Evolutionary conservation across 441 rosid species (phyloP).

Genomic region (Adansonia madagascariensis): DNA sequence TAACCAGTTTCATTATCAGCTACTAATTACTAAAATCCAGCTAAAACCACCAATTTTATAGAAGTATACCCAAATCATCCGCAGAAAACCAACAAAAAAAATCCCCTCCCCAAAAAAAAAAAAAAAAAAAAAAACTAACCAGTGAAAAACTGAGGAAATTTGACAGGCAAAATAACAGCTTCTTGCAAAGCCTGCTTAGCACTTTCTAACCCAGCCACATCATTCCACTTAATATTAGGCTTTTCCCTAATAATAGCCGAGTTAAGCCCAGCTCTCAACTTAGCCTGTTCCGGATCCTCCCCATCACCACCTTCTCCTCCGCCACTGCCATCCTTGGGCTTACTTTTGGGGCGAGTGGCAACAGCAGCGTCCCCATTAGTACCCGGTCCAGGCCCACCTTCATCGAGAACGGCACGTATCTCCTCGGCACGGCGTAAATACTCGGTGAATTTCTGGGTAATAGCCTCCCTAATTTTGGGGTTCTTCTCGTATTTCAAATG

Average conservation of each 20-base stretch:
- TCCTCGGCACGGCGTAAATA: constrained; percentile 97
- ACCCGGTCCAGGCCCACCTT: constrained; percentile 84
- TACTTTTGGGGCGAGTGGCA: constrained; percentile 78
- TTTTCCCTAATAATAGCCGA: constrained; percentile 87
- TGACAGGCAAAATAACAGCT: constrained; percentile 91
- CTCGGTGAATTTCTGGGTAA: constrained; percentile 91
- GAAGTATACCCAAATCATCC: neutral
- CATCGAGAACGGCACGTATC: constrained; percentile 94
- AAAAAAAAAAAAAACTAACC: constrained; percentile 42
- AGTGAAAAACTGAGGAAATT: constrained; percentile 88
- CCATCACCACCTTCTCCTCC: constrained; percentile 74
- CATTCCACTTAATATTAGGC: constrained; percentile 75
- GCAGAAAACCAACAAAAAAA: neutral
- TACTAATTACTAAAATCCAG: neutral
- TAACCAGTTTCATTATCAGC: neutral
- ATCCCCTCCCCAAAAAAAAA: neutral
- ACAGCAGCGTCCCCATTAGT: constrained; percentile 90
- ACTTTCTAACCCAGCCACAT: constrained; percentile 81
- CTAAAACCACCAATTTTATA: constrained; percentile 11
- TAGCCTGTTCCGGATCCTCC: constrained; percentile 79
- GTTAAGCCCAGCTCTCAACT: constrained; percentile 77
- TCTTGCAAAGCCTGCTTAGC: constrained; percentile 89
- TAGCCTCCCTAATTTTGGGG: constrained; percentile 88
- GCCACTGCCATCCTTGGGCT: constrained; percentile 66
- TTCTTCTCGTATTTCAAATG: constrained; percentile 98